phyloP scores from a whole-genome alignment of 495 filamentous ascomycete genomes.

The Tuber borchii region DNA sequence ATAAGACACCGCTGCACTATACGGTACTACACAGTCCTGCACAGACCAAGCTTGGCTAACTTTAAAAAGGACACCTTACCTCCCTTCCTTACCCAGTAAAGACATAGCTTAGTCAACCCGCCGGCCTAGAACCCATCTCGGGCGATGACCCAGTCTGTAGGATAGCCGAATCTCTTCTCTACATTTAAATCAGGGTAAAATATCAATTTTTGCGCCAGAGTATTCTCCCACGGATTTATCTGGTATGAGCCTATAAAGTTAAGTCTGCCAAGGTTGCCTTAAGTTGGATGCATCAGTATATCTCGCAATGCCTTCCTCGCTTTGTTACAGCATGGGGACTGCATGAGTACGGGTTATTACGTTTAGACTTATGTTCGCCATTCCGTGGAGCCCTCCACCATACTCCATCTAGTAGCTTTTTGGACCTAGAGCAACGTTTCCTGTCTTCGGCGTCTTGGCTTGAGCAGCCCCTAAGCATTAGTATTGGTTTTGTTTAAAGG shows the following conservation, averaged over 20 bases:
- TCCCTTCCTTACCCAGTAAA: not conserved
- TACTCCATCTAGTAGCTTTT: not conserved
- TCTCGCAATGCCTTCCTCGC: not conserved
- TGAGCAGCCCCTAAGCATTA: not conserved
- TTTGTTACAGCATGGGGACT: not conserved
- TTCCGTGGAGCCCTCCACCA: not conserved
- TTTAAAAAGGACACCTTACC: not conserved
- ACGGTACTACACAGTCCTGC: not conserved
- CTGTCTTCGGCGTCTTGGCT: not conserved
- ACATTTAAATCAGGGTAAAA: not conserved
- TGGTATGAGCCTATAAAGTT: not conserved
- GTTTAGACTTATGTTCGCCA: not conserved
- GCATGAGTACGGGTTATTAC: too few species aligned
- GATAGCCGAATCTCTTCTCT: not conserved
- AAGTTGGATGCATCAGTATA: not conserved
- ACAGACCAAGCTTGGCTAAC: not conserved
- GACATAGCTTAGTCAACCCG: not conserved
- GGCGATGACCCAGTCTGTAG: not conserved
- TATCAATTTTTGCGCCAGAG: not conserved
- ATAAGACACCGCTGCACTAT: not conserved
- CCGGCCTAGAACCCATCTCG: not conserved
- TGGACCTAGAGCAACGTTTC: not conserved
- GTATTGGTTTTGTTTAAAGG: not conserved
- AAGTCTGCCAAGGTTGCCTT: not conserved
- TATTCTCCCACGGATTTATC: not conserved